A percentile compares a stretch with the other conserved stretches of the same genome.
Conservation (phyloP, 352 stramenopile genomes). For the Halophytophthora batemanensis region DNA sequence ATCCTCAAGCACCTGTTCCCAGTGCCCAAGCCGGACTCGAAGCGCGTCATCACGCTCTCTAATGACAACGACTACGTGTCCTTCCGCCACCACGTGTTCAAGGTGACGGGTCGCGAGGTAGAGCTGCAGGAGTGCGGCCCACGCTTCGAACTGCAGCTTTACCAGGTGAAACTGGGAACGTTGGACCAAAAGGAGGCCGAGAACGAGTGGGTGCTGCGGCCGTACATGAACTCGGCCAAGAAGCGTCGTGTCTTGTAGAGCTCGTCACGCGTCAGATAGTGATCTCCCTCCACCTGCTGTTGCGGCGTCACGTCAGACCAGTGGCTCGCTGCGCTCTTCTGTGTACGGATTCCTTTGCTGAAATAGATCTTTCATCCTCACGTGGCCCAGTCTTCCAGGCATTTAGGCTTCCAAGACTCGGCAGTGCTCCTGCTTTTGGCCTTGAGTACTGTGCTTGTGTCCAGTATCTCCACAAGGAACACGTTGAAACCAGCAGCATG, state of each 20-base stretch:
- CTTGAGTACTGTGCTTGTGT: background rate
- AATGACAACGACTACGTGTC: constrained; percentile 99
- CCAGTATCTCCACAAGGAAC: no score
- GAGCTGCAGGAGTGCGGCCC: constrained; percentile 95
- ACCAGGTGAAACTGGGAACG: constrained; percentile 97
- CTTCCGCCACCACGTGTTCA: constrained; percentile 99
- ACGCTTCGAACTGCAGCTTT: constrained; percentile 98
- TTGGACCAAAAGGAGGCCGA: constrained; percentile 98
- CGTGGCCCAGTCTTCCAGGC: background rate
- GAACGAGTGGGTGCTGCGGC: constrained; percentile 98
- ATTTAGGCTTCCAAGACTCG: background rate
- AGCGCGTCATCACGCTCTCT: constrained; percentile 96
- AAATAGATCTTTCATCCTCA: constrained; percentile 41
- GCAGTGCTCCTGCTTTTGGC: background rate
- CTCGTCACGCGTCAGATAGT: background rate
- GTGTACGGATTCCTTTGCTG: constrained; percentile 11
- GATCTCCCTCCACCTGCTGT: constrained; percentile 1
- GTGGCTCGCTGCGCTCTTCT: background rate
- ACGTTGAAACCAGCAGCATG: no score
- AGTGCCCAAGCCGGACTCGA: constrained; percentile 95
- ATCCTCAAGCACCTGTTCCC: constrained; percentile 99
- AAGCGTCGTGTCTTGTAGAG: constrained; percentile 91
- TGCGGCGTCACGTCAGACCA: background rate
- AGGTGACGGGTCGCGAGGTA: constrained; percentile 90
- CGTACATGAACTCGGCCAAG: constrained; percentile 99